Evolutionary conservation across 2,329 filamentous ascomycete species (phyloP).

Genomic region (Beauveria varroae): DNA sequence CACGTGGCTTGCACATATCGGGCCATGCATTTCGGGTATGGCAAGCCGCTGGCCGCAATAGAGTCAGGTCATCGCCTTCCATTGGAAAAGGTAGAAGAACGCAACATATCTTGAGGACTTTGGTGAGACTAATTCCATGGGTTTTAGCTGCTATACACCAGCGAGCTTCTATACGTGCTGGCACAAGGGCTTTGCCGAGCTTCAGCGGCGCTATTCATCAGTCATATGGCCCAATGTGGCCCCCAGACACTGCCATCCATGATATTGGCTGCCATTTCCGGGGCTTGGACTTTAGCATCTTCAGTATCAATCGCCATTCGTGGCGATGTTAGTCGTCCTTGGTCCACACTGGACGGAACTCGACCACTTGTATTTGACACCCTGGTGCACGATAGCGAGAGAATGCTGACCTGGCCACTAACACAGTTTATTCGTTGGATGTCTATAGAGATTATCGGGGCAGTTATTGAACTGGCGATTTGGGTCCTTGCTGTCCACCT

Average conservation of each 20-base stretch:
- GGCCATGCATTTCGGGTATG: slow-evolving; percentile 6
- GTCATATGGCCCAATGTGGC: slow-evolving; percentile 5
- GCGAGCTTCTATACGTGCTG: neutral
- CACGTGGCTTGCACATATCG: neutral
- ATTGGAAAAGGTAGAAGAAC: neutral
- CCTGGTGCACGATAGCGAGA: neutral
- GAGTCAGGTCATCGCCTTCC: neutral
- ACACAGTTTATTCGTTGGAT: slow-evolving; percentile 6
- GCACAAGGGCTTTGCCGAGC: neutral
- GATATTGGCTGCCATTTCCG: neutral
- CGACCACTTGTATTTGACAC: neutral
- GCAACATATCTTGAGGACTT: no score
- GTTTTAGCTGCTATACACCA: neutral
- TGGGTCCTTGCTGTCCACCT: neutral
- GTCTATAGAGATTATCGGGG: neutral
- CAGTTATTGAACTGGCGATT: neutral
- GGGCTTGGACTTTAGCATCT: neutral
- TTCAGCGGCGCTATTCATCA: slow-evolving; percentile 6
- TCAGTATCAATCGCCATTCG: neutral
- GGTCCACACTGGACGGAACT: slow-evolving; percentile 3
- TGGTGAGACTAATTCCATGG: neutral
- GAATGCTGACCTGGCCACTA: neutral
- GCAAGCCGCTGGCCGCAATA: neutral
- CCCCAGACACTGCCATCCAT: neutral
- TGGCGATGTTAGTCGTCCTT: neutral